Conservation (phyloP, 495 filamentous ascomycete genomes). For the Letharia columbiana region DNA sequence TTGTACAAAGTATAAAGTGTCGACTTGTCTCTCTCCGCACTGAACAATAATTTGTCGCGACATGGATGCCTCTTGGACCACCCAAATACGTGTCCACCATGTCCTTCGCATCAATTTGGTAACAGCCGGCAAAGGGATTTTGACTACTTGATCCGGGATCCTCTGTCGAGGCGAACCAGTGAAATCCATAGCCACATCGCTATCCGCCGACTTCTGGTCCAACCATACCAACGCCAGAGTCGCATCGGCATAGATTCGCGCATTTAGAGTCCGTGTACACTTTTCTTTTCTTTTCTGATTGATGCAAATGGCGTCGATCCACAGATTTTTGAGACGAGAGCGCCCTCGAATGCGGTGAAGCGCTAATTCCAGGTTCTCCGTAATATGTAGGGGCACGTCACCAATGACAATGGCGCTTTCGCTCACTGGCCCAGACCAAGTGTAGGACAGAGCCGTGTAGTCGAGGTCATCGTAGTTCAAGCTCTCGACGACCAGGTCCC, state of each 20-base stretch:
- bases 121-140: neutral
- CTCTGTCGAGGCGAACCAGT: neutral
- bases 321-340: constrained; percentile 1
- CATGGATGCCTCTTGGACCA: constrained; percentile 7
- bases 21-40: neutral
- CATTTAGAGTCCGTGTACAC: constrained; percentile 15
- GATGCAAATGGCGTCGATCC: neutral
- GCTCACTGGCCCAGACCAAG: neutral
- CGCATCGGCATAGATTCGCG: constrained; percentile 17
- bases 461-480: neutral
- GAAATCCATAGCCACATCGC: constrained; percentile 13
- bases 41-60: neutral
- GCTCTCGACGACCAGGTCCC: neutral
- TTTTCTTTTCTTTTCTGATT: constrained; percentile 9
- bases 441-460: constrained; percentile 8
- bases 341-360: neutral
- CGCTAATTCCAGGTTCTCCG: neutral
- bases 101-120: neutral
- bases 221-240: constrained; percentile 17
- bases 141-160: neutral
- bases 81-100: constrained; percentile 14
- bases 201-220: constrained; percentile 13
- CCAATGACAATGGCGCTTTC: neutral
- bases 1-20: neutral
- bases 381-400: neutral